Evolutionary conservation across 768 basidiomycete species (phyloP).

Genomic region (Dioszegia hungarica): DNA sequence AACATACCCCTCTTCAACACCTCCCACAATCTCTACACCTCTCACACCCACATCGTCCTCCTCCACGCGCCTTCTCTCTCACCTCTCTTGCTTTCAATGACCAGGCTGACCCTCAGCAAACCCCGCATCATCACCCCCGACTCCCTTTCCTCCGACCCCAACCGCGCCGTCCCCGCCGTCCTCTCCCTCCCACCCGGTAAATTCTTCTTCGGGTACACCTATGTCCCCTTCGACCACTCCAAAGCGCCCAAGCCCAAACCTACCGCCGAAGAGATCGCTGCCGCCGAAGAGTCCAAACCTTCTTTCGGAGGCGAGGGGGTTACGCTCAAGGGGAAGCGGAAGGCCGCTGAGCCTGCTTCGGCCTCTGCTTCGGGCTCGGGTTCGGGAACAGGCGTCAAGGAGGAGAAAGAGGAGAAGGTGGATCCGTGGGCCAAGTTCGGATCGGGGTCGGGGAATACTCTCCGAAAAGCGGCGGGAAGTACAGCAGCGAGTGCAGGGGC

Average conservation of each 20-base stretch:
- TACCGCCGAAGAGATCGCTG: background rate
- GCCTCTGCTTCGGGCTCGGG: background rate
- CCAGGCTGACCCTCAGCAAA: slow-evolving; percentile 55
- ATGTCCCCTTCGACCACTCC: slow-evolving; percentile 54
- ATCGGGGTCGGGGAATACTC: slow-evolving; percentile 37
- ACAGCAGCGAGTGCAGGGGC: slow-evolving; percentile 50
- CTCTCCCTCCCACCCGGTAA: slow-evolving; percentile 87
- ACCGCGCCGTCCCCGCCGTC: slow-evolving; percentile 73
- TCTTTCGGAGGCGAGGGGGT: slow-evolving; percentile 14
- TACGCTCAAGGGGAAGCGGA: slow-evolving; percentile 53
- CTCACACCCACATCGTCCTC: no score
- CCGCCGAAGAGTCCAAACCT: background rate
- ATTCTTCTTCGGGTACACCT: slow-evolving; percentile 92
- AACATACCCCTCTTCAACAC: no score
- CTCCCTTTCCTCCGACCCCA: slow-evolving; percentile 61
- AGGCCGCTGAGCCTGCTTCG: slow-evolving; percentile 13
- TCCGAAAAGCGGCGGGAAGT: slow-evolving; percentile 29
- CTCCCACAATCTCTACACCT: no score
- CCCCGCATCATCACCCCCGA: slow-evolving; percentile 77
- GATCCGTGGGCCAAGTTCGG: slow-evolving; percentile 51
- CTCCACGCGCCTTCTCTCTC: no score
- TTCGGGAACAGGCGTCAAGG: no score
- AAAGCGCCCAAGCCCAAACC: slow-evolving; percentile 31
- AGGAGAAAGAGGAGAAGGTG: slow-evolving; percentile 55
- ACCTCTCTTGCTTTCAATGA: background rate